These are phyloP conservation scores for Zoysia pacifica DNA, from an alignment of 176 grass and related monocot genomes.

Conservation along the genomic window DNA sequence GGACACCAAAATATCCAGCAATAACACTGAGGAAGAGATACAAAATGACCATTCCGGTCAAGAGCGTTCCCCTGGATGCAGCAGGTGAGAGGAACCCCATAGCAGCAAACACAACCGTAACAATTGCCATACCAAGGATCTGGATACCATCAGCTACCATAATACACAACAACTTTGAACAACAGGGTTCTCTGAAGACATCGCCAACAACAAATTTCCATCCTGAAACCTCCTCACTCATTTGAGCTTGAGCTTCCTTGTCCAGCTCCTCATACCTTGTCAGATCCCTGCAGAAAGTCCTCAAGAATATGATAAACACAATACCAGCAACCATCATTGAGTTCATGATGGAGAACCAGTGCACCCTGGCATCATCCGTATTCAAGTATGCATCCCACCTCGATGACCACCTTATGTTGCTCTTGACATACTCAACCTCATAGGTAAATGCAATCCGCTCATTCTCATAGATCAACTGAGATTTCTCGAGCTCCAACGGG, in stretches of 20 bases:
- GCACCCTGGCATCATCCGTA: no score
- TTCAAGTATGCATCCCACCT: no score
- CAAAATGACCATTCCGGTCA: conserved; percentile 82
- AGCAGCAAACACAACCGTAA: conserved; percentile 76
- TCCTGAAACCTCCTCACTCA: conserved; percentile 83
- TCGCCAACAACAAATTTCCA: conserved; percentile 83
- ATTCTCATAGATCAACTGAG: no score
- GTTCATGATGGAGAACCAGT: conserved; percentile 27
- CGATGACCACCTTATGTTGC: no score
- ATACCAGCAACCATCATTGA: conserved; percentile 81
- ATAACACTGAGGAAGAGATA: conserved; percentile 78
- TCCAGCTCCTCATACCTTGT: conserved; percentile 80
- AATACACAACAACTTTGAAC: conserved; percentile 59
- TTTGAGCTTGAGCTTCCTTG: conserved; percentile 73
- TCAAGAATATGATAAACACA: conserved; percentile 76
- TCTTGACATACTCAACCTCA: no score
- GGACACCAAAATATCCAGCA: conserved; percentile 70
- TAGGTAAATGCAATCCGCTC: no score
- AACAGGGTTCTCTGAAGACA: conserved; percentile 77
- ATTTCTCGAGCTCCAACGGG: no score
- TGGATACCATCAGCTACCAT: conserved; percentile 82
- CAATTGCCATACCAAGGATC: conserved; percentile 78
- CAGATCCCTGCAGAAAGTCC: conserved; percentile 75
- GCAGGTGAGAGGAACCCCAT: conserved; percentile 74
- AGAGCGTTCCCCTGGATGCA: conserved; percentile 73